Percentiles rank a stretch among this genome's conserved stretches.
These are phyloP conservation scores for Brassica balearica DNA, from an alignment of 441 rosid genomes.

Conservation along the genomic window DNA sequence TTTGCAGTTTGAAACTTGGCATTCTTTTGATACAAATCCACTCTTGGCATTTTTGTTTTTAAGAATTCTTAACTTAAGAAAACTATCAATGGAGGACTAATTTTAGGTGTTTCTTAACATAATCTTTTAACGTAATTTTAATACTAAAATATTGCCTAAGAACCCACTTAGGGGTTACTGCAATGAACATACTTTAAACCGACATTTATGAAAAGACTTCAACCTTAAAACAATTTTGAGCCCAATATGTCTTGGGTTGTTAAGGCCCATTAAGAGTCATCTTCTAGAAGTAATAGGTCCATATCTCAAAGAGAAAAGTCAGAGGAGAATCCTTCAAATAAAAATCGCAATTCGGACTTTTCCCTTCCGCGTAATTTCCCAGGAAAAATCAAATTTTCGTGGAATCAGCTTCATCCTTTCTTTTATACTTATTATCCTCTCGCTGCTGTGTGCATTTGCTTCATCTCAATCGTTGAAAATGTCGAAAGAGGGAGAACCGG, in stretches of 20 bases:
- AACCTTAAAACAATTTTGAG: too few relatives aligned
- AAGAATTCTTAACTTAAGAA: not conserved
- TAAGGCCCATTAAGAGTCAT: constrained; percentile 15
- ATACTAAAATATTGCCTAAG: too few relatives aligned
- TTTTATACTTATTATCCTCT: not conserved
- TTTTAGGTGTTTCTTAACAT: not conserved
- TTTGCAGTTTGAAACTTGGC: constrained; percentile 78
- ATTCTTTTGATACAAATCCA: constrained; percentile 78
- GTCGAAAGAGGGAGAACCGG: constrained; percentile 65
- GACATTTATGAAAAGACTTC: too few relatives aligned
- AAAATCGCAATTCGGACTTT: constrained; percentile 21
- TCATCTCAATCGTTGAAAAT: constrained; percentile 40
- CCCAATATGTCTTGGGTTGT: not conserved
- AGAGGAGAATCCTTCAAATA: not conserved
- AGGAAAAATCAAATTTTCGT: not conserved
- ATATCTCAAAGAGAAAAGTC: constrained; percentile 1
- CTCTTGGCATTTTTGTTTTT: constrained; percentile 43
- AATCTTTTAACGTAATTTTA: not conserved
- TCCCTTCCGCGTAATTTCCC: constrained; percentile 24
- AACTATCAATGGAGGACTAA: not conserved
- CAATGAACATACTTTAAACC: too few relatives aligned
- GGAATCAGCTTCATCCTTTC: constrained; percentile 6
- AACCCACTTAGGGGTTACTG: too few relatives aligned
- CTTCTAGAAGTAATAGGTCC: not conserved
- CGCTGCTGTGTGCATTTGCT: not conserved